Evolutionary conservation across 371 early-diverging fungal species (phyloP).

Genomic region (Mortierella sp.): DNA sequence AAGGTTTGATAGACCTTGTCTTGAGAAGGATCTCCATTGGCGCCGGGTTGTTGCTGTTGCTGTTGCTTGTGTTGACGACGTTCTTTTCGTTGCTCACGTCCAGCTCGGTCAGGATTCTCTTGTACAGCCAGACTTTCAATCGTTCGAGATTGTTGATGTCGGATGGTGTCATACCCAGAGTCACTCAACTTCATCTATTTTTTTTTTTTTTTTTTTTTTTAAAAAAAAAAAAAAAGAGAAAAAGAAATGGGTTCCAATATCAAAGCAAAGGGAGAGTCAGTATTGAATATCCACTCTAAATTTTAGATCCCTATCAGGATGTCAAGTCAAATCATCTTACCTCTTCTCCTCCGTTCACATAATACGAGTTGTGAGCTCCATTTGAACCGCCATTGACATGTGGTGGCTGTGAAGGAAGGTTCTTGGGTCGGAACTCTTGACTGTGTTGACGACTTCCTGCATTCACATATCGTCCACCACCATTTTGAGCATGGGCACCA

Average conservation of each 20-base stretch:
- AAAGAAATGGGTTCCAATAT: too few relatives aligned
- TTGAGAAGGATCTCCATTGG: too few relatives aligned
- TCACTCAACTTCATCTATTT: constrained; percentile 13
- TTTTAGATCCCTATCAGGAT: too few relatives aligned
- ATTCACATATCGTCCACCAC: too few relatives aligned
- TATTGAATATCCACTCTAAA: too few relatives aligned
- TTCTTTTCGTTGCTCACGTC: too few relatives aligned
- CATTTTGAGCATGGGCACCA: neutral
- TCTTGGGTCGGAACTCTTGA: neutral
- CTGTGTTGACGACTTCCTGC: too few relatives aligned
- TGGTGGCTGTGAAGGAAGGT: neutral
- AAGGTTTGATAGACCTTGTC: constrained; percentile 50
- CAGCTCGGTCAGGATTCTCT: constrained; percentile 8
- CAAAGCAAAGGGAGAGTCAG: too few relatives aligned
- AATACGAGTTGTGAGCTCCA: constrained; percentile 12
- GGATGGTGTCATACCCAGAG: constrained; percentile 42
- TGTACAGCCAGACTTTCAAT: constrained; percentile 37
- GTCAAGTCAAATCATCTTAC: too few relatives aligned
- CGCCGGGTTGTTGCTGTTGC: too few relatives aligned
- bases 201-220: neutral
- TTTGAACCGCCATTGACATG: constrained; percentile 24
- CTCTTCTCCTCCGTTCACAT: constrained; percentile 9
- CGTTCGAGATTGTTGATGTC: constrained; percentile 17
- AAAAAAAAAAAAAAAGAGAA: neutral
- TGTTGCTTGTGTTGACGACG: too few relatives aligned